A percentile compares a stretch with the other conserved stretches of the same genome.
These are phyloP conservation scores for Lactuca sativa DNA, from an alignment of 129 eudicot genomes.

Conservation along the genomic window DNA sequence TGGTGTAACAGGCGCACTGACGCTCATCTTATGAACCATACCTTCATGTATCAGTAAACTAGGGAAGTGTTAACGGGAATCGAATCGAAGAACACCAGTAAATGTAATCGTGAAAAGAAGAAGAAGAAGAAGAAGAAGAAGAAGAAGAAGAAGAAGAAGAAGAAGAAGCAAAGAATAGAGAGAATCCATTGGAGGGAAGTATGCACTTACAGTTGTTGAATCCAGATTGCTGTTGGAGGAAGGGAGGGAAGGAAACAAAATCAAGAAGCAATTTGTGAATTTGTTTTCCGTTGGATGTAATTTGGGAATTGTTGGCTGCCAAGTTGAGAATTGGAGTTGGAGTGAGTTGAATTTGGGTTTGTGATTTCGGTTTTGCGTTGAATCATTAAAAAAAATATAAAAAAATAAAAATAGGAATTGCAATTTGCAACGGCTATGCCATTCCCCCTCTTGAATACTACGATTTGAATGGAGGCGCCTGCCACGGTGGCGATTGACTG, in stretches of 20 bases:
- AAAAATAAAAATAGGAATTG: conserved; percentile 1
- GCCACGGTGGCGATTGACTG: not conserved
- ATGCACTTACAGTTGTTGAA: not conserved
- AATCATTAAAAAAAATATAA: not conserved
- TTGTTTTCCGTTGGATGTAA: conserved; percentile 13
- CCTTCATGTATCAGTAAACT: not conserved
- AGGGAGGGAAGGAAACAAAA: not conserved
- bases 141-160: too few species aligned
- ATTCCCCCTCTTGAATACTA: not conserved
- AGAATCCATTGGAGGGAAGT: not conserved
- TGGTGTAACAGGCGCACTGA: conserved; percentile 66
- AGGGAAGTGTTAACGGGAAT: not conserved
- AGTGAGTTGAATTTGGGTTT: not conserved
- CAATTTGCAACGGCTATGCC: conserved; percentile 22
- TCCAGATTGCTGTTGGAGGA: conserved; percentile 1
- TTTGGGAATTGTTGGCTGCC: conserved; percentile 18
- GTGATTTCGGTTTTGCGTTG: not conserved
- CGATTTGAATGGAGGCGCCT: conserved; percentile 6
- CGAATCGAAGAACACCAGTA: not conserved
- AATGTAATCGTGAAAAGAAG: not conserved
- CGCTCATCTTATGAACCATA: conserved; percentile 36
- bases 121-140: not conserved
- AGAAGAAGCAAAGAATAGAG: not conserved
- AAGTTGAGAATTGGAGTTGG: not conserved
- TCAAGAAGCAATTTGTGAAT: conserved; percentile 8